Evolutionary conservation across 176 grass and related monocot genomes (phyloP), one percentile per base, ranked within the genome.

Genomic region (Oryza meyeriana): DNA sequence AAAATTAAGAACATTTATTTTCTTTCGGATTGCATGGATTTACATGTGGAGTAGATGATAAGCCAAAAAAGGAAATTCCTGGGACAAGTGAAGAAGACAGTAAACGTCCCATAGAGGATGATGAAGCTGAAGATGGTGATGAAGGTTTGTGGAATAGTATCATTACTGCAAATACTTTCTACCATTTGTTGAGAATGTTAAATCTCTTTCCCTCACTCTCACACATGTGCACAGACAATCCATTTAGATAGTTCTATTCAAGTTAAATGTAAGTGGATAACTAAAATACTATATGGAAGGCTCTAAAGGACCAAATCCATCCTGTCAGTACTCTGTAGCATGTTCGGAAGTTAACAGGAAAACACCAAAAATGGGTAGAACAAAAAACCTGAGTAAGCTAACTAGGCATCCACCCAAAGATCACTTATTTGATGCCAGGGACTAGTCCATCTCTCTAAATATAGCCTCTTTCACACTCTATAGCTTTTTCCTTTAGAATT

Each of bases 1-100:
- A 26, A 36, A 35, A 31, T 9, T 80, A 63, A 84, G 41, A 66
- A 12, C n/a, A 18, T 39, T 12, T 81, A 33, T 29, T 73, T 66
- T 72, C 48, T 90, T 86, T 84, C 87, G 94, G 95, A n/a, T 82
- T 93, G 12, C 90, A 98, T 86, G 95, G 95, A 10, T 94, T 93
- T 88, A 98, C 95, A 42, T 98, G 95, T 82, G 95, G 95, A 89
- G 77, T 98, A 75, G 92, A 88, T 61, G 95, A 98, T 86, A 8
- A 8, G 14, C 0, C 28, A 66, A 87, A 92, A 74, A 78, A 8
- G 11, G 20, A 72, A 55, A 86, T 93, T 81, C 55, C 94, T 25
- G 27, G 38, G 11, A 50, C 4, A 79, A 89, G 81, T 68, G 90
- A 98, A 89, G 1, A 14, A 74, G 2, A 4, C 9, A 93, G 90